phyloP scores from a whole-genome alignment of 768 basidiomycete genomes.

The Lactarius pseudohatsudake region DNA sequence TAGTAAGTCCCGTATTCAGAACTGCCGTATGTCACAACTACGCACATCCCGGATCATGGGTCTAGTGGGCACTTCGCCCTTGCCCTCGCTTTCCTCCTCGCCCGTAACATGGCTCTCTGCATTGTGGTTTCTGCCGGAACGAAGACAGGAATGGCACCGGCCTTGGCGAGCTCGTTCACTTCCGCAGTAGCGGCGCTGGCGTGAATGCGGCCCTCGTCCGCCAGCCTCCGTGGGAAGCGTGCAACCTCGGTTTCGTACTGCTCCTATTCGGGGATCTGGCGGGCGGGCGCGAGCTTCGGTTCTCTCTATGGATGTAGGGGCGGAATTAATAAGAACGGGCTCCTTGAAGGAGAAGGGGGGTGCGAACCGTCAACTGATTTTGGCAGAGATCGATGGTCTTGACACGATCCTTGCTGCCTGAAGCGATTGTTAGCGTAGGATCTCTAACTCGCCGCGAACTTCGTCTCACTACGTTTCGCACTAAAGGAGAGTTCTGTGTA shows the following conservation, averaged over 20 bases:
- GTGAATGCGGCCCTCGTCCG: conserved; percentile 65
- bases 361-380: conserved; percentile 85
- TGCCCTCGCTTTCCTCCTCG: background rate
- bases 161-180: conserved; percentile 63
- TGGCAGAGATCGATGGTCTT: conserved; percentile 96
- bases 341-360: background rate
- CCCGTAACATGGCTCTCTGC: background rate
- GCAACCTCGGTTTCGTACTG: conserved; percentile 91
- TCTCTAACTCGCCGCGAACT: conserved; percentile 5
- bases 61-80: background rate
- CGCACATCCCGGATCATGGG: conserved; percentile 13
- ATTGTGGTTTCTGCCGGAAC: background rate
- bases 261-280: conserved; percentile 98
- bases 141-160: conserved; percentile 35
- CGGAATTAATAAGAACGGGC: background rate
- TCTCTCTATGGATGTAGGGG: conserved; percentile 68
- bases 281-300: conserved; percentile 88
- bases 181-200: conserved; percentile 68
- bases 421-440: background rate
- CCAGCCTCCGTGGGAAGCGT: conserved; percentile 64
- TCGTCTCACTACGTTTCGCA: conserved; percentile 95
- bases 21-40: background rate
- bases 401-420: conserved; percentile 80
- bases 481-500: conserved; percentile 38
- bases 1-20: background rate